Conservation (phyloP, 768 basidiomycete species). For the Lentinula boryana region DNA sequence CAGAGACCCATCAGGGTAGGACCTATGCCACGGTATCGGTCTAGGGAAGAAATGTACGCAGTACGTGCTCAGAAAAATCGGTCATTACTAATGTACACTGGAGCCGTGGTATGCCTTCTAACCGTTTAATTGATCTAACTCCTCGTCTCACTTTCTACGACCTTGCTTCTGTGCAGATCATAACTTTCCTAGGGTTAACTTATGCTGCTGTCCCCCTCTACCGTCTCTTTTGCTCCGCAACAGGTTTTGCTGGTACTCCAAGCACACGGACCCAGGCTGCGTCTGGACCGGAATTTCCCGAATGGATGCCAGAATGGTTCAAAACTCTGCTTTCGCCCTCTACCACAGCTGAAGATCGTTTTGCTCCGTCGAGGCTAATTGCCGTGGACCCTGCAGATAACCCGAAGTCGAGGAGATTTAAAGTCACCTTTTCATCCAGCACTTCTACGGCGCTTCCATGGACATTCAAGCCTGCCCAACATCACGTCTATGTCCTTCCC, state of each 20-base stretch:
- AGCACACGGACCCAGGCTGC: conserved; percentile 51
- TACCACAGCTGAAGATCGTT: conserved; percentile 41
- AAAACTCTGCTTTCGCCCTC: conserved; percentile 13
- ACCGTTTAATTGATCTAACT: not conserved
- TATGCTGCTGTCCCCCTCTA: conserved; percentile 98
- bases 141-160: not conserved
- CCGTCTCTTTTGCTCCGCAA: conserved; percentile 96
- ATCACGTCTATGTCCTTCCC: conserved; percentile 82
- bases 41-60: conserved; percentile 38
- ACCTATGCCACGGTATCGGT: conserved; percentile 1
- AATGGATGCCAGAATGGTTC: not conserved
- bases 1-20: not conserved
- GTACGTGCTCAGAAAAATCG: conserved; percentile 47
- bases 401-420: conserved; percentile 64
- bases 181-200: conserved; percentile 76
- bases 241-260: conserved; percentile 94
- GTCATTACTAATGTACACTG: conserved; percentile 76
- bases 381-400: conserved; percentile 35
- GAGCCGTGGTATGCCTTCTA: conserved; percentile 60
- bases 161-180: conserved; percentile 43
- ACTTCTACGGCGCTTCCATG: conserved; percentile 86
- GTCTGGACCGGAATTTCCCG: not conserved
- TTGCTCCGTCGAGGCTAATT: conserved; percentile 79
- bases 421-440: conserved; percentile 95
- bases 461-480: conserved; percentile 89